Evolutionary conservation across 306 rosid genomes (phyloP), one percentile per base, ranked within the genome.

Genomic region (Quercus wislizeni): DNA sequence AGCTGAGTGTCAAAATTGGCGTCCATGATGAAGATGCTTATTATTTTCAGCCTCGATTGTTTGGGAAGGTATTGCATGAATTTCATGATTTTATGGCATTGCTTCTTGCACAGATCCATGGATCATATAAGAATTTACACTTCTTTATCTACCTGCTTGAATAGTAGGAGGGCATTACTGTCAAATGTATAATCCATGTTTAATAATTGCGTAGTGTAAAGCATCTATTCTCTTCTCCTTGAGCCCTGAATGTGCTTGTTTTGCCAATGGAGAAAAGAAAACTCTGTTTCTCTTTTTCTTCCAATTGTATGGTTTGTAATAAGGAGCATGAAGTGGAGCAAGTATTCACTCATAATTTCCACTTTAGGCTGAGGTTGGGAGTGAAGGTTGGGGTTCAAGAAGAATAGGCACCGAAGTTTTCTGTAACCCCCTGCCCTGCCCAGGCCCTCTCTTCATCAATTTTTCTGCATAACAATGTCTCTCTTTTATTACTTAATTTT

Each of bases 11-110:
- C 25, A 83, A 64, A 35, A 94, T 94, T 41, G 82, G 85, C 54
- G 79, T 84, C 76, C 85, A 91, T 55, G 94, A 85, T 55, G 93
- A 90, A 82, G 97, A 88, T 77, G 62, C 86, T 46, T 92, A 89
- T 86, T 69, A 62, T 84, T 91, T 92, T 78, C 97, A 90, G 74
- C 61, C 85, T 81, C 97, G 98, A 68, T 83, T 94, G 76, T 94
- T 89, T 88, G 96, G 89, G 67, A 94, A 94, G 96, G 98, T 94
- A 88, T 82, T 77, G 76, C 78, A 63, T 2, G 2, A 27, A 69
- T 33, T 61, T 49, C 35, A 28, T 61, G 12, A 54, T 46, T 83
- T 46, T 30, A 55, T 65, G 46, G 21, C 70, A 64, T 64, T 64
- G 21, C 20, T 64, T 30, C 23, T 64, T 31, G 21, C 70, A 64